phyloP scores from a whole-genome alignment of 345 rosid genomes.

The Citrus unshiu region DNA sequence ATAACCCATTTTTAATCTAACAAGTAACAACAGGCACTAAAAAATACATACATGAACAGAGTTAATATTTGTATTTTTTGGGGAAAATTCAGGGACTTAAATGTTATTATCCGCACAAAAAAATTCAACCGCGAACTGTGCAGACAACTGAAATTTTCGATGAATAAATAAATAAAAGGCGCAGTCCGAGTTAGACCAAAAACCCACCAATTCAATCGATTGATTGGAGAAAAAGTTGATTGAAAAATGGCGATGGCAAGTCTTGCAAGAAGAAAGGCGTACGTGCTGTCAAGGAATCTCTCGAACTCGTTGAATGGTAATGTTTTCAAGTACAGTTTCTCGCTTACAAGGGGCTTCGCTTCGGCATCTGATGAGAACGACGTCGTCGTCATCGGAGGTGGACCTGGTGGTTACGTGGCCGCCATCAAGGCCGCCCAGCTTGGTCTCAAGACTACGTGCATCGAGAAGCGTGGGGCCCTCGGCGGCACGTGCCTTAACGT shows the following conservation, averaged over 20 bases:
- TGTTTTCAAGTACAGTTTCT: slow-evolving; percentile 52
- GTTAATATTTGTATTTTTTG: too few relatives aligned
- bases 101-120: too few relatives aligned
- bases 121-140: too few relatives aligned
- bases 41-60: too few relatives aligned
- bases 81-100: too few relatives aligned
- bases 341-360: slow-evolving; percentile 66
- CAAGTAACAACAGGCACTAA: too few relatives aligned
- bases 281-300: slow-evolving; percentile 52
- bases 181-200: not conserved
- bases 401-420: slow-evolving; percentile 99
- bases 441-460: slow-evolving; percentile 94
- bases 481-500: slow-evolving; percentile 99
- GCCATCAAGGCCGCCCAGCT: slow-evolving; percentile 99
- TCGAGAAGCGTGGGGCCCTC: slow-evolving; percentile 94
- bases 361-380: slow-evolving; percentile 93
- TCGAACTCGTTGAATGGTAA: slow-evolving; percentile 41
- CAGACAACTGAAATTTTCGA: too few relatives aligned
- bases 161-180: not conserved
- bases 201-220: not conserved
- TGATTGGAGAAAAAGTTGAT: too few relatives aligned
- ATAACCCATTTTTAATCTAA: too few relatives aligned
- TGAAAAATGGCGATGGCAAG: slow-evolving; percentile 81
- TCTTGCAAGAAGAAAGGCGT: slow-evolving; percentile 73
- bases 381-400: slow-evolving; percentile 94